phyloP scores from a whole-genome alignment of 31 red algal genomes.

The Asparagopsis taxiformis region DNA sequence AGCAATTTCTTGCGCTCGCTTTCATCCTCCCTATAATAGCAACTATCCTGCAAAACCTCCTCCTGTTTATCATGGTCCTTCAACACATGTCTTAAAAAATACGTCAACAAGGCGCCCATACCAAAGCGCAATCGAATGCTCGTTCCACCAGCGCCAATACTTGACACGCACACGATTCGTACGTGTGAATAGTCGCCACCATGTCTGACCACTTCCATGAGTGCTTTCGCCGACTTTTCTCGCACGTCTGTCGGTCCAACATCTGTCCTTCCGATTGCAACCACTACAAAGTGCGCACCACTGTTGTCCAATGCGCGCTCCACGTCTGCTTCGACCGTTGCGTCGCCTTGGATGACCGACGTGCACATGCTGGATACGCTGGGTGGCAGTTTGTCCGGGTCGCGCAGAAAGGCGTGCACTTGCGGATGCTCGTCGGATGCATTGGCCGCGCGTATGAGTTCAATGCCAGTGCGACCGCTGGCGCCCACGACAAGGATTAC shows the following conservation, averaged over 20 bases:
- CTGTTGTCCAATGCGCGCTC: slow-evolving; percentile 8
- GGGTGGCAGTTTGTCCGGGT: not conserved
- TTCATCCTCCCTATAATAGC: not conserved
- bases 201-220: slow-evolving; percentile 2
- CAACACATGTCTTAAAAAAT: slow-evolving; percentile 1
- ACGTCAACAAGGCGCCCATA: not conserved
- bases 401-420: slow-evolving; percentile 19
- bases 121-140: slow-evolving; percentile 8
- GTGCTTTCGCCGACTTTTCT: not conserved
- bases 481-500: slow-evolving; percentile 7
- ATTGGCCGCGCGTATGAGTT: slow-evolving; percentile 4
- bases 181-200: slow-evolving; percentile 2
- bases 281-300: slow-evolving; percentile 4
- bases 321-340: not conserved
- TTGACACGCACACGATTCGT: not conserved
- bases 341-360: slow-evolving; percentile 23
- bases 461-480: slow-evolving; percentile 10
- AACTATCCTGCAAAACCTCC: not conserved
- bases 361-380: not conserved
- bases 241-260: slow-evolving; percentile 10
- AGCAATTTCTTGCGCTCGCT: not conserved
- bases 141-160: slow-evolving; percentile 12
- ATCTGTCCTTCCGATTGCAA: slow-evolving; percentile 3
- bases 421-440: not conserved
- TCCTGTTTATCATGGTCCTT: slow-evolving; percentile 18